Percentiles rank a stretch among this genome's conserved stretches.
Conservation (phyloP, 2,329 filamentous ascomycete genomes). For the Lomentospora prolificans region DNA sequence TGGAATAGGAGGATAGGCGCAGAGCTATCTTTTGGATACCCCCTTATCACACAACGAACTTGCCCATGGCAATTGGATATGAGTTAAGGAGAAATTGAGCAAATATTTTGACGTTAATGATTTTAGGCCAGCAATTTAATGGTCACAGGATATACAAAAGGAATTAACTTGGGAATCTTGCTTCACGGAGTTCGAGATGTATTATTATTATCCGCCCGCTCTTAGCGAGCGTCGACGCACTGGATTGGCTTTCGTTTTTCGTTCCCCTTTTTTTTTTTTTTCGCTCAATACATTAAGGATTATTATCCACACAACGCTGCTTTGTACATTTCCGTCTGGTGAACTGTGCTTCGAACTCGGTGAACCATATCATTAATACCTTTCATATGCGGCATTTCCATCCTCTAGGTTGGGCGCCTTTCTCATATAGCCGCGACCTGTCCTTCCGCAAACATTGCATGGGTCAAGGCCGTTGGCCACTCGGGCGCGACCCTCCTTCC, state of each 20-base stretch:
- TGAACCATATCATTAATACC: too few species aligned
- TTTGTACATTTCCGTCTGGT: background rate
- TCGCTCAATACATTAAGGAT: slow-evolving; percentile 1
- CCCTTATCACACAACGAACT: background rate
- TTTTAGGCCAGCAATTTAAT: background rate
- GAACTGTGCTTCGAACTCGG: background rate
- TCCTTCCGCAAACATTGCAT: background rate
- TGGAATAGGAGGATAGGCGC: background rate
- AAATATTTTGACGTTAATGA: background rate
- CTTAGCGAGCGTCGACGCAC: background rate
- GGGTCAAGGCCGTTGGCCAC: background rate
- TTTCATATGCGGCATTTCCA: too few species aligned
- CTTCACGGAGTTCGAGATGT: background rate
- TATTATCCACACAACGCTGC: background rate
- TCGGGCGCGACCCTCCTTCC: background rate
- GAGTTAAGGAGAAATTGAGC: background rate
- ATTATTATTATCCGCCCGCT: background rate
- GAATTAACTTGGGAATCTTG: background rate
- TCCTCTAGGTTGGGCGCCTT: too few species aligned
- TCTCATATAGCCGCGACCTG: background rate
- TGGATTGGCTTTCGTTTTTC: background rate
- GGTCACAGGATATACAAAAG: background rate
- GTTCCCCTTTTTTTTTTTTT: too few species aligned
- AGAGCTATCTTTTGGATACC: background rate
- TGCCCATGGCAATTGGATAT: background rate